These are phyloP conservation scores for Loxodes magnus DNA, from an alignment of 73 alveolate species.

Conservation along the genomic window DNA sequence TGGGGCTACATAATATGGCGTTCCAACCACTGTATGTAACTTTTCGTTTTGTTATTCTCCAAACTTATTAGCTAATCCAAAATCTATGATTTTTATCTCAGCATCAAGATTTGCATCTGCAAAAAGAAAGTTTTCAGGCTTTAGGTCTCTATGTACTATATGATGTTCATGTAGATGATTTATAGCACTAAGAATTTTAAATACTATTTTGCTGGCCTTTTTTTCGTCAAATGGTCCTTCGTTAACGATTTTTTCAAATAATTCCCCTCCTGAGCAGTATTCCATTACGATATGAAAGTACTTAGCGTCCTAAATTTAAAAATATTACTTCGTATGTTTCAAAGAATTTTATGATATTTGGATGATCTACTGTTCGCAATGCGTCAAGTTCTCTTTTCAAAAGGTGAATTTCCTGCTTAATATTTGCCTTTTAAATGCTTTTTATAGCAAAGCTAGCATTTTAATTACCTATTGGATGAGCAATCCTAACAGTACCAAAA, in stretches of 20 bases:
- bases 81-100: slow-evolving; percentile 72
- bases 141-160: slow-evolving; percentile 61
- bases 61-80: slow-evolving; percentile 48
- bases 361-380: slow-evolving; percentile 25
- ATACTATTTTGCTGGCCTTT: slow-evolving; percentile 40
- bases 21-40: slow-evolving; percentile 6
- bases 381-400: slow-evolving; percentile 12
- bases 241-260: slow-evolving; percentile 24
- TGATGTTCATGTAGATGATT: slow-evolving; percentile 48
- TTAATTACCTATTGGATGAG: background rate
- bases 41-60: background rate
- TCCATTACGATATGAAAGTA: slow-evolving; percentile 53
- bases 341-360: slow-evolving; percentile 40
- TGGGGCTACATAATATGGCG: slow-evolving; percentile 20
- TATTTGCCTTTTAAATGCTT: slow-evolving; percentile 7
- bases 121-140: slow-evolving; percentile 58
- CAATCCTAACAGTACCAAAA: slow-evolving; percentile 5
- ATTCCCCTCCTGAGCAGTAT: slow-evolving; percentile 41
- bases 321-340: slow-evolving; percentile 54
- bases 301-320: no score
- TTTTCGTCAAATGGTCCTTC: slow-evolving; percentile 26
- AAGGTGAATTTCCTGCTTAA: background rate
- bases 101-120: slow-evolving; percentile 41
- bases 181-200: slow-evolving; percentile 43
- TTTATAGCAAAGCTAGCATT: slow-evolving; percentile 24